Conservation (phyloP, 116 monocot genomes). For the Papilionanthe hybrid region DNA sequence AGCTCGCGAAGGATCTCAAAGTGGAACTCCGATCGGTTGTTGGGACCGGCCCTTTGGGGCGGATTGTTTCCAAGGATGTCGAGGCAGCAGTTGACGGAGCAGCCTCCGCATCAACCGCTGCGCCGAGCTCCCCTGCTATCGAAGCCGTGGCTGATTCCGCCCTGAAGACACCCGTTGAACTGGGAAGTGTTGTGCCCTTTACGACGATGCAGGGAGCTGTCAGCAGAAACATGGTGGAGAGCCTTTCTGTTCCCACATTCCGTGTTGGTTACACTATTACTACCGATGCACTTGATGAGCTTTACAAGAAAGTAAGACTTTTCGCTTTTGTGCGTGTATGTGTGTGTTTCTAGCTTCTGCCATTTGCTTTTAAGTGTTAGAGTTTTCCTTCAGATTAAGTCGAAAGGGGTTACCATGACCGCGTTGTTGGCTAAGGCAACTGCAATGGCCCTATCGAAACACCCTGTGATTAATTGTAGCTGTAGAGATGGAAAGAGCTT, state of each 20-base stretch:
- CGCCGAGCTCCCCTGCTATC: background rate
- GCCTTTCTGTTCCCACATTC: constrained; percentile 80
- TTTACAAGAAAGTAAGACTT: constrained; percentile 75
- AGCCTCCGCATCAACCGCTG: constrained; percentile 7
- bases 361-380: background rate
- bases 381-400: constrained; percentile 57
- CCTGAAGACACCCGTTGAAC: constrained; percentile 14
- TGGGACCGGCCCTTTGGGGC: constrained; percentile 78
- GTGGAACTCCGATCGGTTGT: constrained; percentile 55
- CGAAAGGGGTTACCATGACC: constrained; percentile 97
- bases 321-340: background rate
- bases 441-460: constrained; percentile 69
- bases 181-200: constrained; percentile 72
- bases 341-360: background rate
- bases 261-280: constrained; percentile 89
- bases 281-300: constrained; percentile 74
- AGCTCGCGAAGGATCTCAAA: constrained; percentile 86
- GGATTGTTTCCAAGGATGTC: constrained; percentile 95
- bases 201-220: constrained; percentile 93
- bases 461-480: constrained; percentile 84
- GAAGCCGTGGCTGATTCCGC: background rate
- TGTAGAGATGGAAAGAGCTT: constrained; percentile 97
- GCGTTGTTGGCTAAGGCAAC: constrained; percentile 89
- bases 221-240: constrained; percentile 90
- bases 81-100: constrained; percentile 48